Base-by-base conservation (phyloP, 495 filamentous ascomycete species). In the Penicillium angulare region DNA sequence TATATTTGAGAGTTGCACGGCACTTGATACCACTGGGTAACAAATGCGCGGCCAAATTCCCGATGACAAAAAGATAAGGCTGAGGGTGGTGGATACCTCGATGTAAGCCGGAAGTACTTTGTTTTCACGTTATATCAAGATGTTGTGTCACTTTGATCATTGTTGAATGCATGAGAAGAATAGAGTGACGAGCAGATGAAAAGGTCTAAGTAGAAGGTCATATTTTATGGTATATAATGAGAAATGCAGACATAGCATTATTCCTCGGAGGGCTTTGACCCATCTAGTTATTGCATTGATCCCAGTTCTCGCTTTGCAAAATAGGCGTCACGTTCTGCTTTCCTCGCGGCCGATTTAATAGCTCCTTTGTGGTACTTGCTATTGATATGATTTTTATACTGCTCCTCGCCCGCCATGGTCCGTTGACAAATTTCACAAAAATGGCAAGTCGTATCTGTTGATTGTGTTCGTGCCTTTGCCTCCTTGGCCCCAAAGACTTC, bases 301-400 rank as follows among this genome's bases (percentile, higher is more conserved):
- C 61, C 61, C 23, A 56, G 6, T 36, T 51, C 47, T 21, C 26
- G 36, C 35, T 57, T 53, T 17, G 49, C 62, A 23, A 71, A 54
- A 54, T 66, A 68, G 13, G 59, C 66, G 44, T 68, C 64, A 7
- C 67, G 64, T 35, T 63, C 59, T 18, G 57, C 61, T 47, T 55
- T 64, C 47, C 55, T 71, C 7, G 59, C 63, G 2, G 57, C 58
- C 38, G 62, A 58, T 41, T 65, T 75, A 10, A 79, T 32, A 3
- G 63, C 67, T 47, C 69, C 66, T 55, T 67, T 76, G 56, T 96
- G 90, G 24, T 67, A 71, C 42, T 77, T 77, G 49, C 90, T 84
- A 48, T 79, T 82, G 5, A 91, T 59, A 67, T 98, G 93, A 33
- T 72, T 69, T 24, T 80, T 64, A 91, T 92, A 97, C 50, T 90